Percentiles rank a stretch among this genome's conserved stretches.
Conservation (phyloP, 2,329 filamentous ascomycete species). For the Pseudocercospora cruenta region DNA sequence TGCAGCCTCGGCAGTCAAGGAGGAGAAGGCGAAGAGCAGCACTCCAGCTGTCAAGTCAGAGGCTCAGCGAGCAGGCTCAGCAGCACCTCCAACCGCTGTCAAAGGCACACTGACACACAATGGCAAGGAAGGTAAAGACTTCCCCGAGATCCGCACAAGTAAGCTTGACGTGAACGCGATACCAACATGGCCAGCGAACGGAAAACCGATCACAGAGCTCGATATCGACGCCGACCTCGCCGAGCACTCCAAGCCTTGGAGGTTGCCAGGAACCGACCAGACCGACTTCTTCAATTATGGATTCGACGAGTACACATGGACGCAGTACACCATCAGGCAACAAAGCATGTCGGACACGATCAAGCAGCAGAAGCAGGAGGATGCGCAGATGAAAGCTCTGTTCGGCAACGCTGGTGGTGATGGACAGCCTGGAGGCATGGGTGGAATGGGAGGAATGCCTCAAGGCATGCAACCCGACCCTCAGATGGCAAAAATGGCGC, state of each 20-base stretch:
- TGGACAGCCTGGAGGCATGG: slow-evolving; percentile 30
- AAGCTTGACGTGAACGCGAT: slow-evolving; percentile 83
- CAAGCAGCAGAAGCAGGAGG: slow-evolving; percentile 74
- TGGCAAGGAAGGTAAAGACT: slow-evolving; percentile 62
- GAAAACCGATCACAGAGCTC: slow-evolving; percentile 70
- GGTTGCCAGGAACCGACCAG: slow-evolving; percentile 88
- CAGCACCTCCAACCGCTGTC: slow-evolving; percentile 36
- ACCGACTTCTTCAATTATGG: slow-evolving; percentile 99
- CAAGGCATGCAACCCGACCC: slow-evolving; percentile 49
- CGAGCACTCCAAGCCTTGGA: slow-evolving; percentile 88
- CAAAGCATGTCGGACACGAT: slow-evolving; percentile 77
- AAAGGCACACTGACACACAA: slow-evolving; percentile 47
- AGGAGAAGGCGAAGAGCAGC: slow-evolving; percentile 21
- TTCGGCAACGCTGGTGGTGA: slow-evolving; percentile 44
- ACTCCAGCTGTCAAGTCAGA: slow-evolving; percentile 22
- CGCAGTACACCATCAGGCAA: slow-evolving; percentile 88
- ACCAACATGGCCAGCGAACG: slow-evolving; percentile 68
- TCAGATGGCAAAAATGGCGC: slow-evolving; percentile 59
- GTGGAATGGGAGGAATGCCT: slow-evolving; percentile 33
- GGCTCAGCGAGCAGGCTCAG: slow-evolving; percentile 20
- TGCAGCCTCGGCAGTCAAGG: slow-evolving; percentile 11
- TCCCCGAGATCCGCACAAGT: slow-evolving; percentile 70
- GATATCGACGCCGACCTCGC: slow-evolving; percentile 58
- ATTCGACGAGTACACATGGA: slow-evolving; percentile 98
- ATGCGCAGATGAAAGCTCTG: slow-evolving; percentile 65